Conservation (phyloP, 129 eudicot genomes). For the Tagetes patula region DNA sequence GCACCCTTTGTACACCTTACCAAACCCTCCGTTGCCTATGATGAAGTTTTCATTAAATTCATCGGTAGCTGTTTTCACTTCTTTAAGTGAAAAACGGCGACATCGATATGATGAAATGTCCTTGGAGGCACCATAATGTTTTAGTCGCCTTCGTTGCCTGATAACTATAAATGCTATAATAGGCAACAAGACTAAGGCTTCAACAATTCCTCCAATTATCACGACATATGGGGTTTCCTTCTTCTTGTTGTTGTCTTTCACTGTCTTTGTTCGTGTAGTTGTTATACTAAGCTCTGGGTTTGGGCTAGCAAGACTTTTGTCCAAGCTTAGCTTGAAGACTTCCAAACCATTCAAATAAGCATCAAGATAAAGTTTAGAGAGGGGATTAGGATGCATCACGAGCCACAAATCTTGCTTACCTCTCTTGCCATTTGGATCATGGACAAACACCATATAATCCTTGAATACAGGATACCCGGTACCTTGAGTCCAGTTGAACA, state of each 20-base stretch:
- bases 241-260: not conserved
- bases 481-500: constrained; percentile 39
- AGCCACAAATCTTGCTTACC: constrained; percentile 41
- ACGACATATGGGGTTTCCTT: not conserved
- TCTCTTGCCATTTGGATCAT: not conserved
- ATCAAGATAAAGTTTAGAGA: constrained; percentile 8
- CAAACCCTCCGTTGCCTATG: constrained; percentile 63
- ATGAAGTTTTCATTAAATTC: constrained; percentile 43
- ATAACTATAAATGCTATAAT: constrained; percentile 1
- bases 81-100: constrained; percentile 43
- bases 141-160: not conserved
- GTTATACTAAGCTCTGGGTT: constrained; percentile 32
- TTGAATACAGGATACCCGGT: constrained; percentile 40
- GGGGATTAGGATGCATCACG: constrained; percentile 39
- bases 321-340: constrained; percentile 47
- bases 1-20: constrained; percentile 55
- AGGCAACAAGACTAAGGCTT: constrained; percentile 23
- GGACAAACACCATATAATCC: constrained; percentile 39
- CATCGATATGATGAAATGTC: constrained; percentile 40
- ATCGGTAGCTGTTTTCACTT: constrained; percentile 41
- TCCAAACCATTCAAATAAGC: constrained; percentile 58
- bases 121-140: constrained; percentile 27
- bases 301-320: constrained; percentile 41
- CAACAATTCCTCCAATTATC: constrained; percentile 30
- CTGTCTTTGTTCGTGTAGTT: not conserved